phyloP scores from a whole-genome alignment of 768 basidiomycete genomes.

The Rhizopogon salebrosus region DNA sequence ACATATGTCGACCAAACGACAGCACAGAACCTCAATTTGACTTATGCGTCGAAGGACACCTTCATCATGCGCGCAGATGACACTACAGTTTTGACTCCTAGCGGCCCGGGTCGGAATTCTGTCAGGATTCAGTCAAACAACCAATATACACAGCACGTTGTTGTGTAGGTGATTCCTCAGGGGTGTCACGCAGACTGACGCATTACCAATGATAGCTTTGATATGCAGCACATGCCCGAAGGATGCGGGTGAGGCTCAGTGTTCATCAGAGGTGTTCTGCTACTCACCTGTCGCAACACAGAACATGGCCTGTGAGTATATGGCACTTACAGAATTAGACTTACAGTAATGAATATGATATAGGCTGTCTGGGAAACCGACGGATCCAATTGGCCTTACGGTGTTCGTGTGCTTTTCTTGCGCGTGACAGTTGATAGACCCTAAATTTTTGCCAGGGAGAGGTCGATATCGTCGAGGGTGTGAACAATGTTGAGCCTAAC shows the following conservation, averaged over 20 bases:
- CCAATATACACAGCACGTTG: conserved; percentile 29
- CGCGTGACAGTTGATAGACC: neutral
- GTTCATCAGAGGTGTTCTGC: neutral
- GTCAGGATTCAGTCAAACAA: conserved; percentile 28
- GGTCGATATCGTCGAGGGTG: conserved; percentile 31
- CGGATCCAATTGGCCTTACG: conserved; percentile 19
- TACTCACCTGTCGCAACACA: conserved; percentile 6
- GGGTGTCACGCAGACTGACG: neutral
- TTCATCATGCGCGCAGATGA: conserved; percentile 35
- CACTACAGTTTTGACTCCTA: conserved; percentile 22
- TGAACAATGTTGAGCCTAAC: conserved; percentile 51
- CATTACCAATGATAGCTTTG: conserved; percentile 17
- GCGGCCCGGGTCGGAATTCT: conserved; percentile 30
- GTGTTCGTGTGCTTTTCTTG: conserved; percentile 11
- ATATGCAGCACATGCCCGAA: conserved; percentile 32
- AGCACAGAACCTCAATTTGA: conserved; percentile 23
- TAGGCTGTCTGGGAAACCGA: conserved; percentile 25
- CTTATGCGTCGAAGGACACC: conserved; percentile 18
- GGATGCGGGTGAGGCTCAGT: conserved; percentile 26
- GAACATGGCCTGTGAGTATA: conserved; percentile 32
- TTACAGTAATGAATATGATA: neutral
- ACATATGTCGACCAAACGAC: conserved; percentile 29
- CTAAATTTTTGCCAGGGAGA: conserved; percentile 21
- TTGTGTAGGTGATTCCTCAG: conserved; percentile 18
- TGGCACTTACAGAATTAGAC: neutral